Evolutionary conservation across 768 basidiomycete genomes (phyloP), one percentile per base, ranked within the genome.

Genomic region (Phanerochaete sordida): DNA sequence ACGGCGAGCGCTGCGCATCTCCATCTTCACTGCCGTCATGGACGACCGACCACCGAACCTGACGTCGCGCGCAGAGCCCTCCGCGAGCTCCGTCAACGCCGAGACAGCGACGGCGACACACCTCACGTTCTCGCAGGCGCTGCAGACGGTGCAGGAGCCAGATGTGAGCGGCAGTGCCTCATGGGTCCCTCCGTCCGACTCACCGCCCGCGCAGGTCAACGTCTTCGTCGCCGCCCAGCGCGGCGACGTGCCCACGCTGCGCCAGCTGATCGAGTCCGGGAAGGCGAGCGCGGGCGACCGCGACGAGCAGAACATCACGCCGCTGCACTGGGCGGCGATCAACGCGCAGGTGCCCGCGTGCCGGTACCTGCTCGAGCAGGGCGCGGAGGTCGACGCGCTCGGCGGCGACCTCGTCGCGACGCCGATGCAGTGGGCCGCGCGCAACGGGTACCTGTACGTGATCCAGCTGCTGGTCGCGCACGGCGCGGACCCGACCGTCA

Each of bases 301-400:
- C 50, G 96, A 98, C 74, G 81, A 83, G 28, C 90, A 96, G 72
- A 94, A 95, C 66, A 92, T 98, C 62, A 96, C 95, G 0, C 90
- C 97, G 1, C 83, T 99, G 1, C 97, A 99, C 70, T 99, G 97
- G 97, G 95, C 97, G 8, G 89, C 95, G 1, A 98, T 98, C 70
- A 98, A 98, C 67, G 95, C 94, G 2, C 94, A 98, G 69, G 78
- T 96, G n/a, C 80, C 86, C 1, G 87, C 90, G 26, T 97, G 94
- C 73, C 84, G 89, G 33, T 91, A 88, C 65, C 79, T 99, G 19
- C 78, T 99, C 35, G 92, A 95, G 64, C 87, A 93, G 66, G 96
- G 95, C 23, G 96, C 96, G 0, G 93, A 96, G 57, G 91, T 98
- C 21, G 97, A 99, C 64, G 92, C 93, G 2, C 76, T 90, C 9